Base-by-base conservation (phyloP, 78 protist genomes). In the slime mould (Dictyostelium discoideum) region DNA sequence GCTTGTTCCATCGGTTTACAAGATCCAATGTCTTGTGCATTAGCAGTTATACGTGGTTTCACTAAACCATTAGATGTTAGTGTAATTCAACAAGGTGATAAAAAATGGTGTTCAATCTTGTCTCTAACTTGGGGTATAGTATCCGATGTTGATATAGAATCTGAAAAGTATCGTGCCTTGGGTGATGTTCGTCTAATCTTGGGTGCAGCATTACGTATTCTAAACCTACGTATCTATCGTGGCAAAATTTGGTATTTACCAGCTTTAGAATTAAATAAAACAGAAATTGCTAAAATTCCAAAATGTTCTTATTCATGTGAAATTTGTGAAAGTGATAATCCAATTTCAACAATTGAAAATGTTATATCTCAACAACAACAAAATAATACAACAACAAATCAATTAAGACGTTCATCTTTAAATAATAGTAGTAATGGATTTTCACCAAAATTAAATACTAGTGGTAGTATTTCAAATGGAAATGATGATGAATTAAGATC, bases 81-180 rank as follows among this genome's bases (percentile, higher is more conserved):
- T 50, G 54, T 86, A 2, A 39, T 81, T 37, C 46, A 60, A 48
- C 97, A 94, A 60, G 92, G 85, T 32, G 85, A 48, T 6, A n/a
- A 39, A n/a, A 85, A 85, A 24, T 85, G 86, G 92, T 80, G 87
- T 42, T 89, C 93, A 20, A 74, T 85, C 57, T 32, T 87, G 32
- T 86, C 92, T 3, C 22, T 87, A 10, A 85, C 89, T 46, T 87
- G 93, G 94, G 97, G 97, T 82, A 0, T 94, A 6, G 80, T 94
- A 1, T 69, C 85, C 0, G 97, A 94, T 79, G 93, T 94, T 13
- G 97, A 94, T 42, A 94, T 94, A 0, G 97, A 94, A 39, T 85
- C 92, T 2, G 97, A 94, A 50, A 24, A 76, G 32, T 94, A 79
- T 46, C 93, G 97, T 63, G 77, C 78, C 4, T 72, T 92, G 0